Base-by-base conservation (phyloP, 441 rosid genomes). In the Adansonia rubrostipa region DNA sequence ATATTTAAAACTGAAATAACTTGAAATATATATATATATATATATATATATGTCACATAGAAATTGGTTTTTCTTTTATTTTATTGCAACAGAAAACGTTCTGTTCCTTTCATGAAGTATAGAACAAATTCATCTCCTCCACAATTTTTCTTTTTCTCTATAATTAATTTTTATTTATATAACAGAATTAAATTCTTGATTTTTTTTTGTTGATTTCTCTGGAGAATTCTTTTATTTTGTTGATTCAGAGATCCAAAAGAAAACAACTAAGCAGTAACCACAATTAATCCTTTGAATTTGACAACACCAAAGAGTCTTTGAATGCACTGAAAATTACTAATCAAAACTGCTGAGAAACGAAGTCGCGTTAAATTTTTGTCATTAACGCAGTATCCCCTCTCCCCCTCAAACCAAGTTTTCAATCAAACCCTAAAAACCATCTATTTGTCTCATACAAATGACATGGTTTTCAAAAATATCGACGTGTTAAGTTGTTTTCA, bases 101-200 rank as follows among this genome's bases (percentile, higher is more conserved):
- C 74, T 79, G 63, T 84, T 84, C 81, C 80, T 82, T 68, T 71
- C 70, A 74, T 77, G 58, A 36, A 36, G 64, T 13, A 67, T 50
- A 24, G 28, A 13, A 42, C 74, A 77, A 42, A 66, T 36, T 54
- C 54, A 65, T 77, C 11, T 60, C 44, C 77, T 53, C 78, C 62
- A 51, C 79, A 78, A 47, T 42, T 36, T n/a, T 19, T 60, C 45
- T 42, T 70, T 36, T 77, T 64, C 19, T 50, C 8, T 57, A 11
- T 61, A 61, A 24, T 10, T 28, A 24, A 62, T 5, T 62, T 62
- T 2, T 24, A 24, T 62, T 54, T 54, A 15, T 54, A 54, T 14
- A 5, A 61, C 64, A 22, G 36, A 22, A 20, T 20, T 60, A 60
- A 60, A 60, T 60, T 60, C 36, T 20, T 9, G 50, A 45, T 3